phyloP scores from a whole-genome alignment of 495 filamentous ascomycete genomes.

The Xylaria grammica region DNA sequence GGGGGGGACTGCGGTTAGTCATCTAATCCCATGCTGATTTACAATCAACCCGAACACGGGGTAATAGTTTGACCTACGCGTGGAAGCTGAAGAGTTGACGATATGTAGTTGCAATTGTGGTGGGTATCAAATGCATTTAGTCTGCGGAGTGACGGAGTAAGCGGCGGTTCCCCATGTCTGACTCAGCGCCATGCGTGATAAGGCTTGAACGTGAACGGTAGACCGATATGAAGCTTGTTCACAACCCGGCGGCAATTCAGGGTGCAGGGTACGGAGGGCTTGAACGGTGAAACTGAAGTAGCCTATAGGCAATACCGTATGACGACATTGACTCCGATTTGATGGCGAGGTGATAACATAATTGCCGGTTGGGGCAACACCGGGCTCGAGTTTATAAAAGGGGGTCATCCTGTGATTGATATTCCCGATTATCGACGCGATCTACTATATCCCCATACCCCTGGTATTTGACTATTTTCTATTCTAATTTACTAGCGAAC shows the following conservation, averaged over 20 bases:
- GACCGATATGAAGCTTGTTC: not conserved
- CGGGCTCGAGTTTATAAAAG: not conserved
- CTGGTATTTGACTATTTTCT: not conserved
- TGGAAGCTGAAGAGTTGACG: not conserved
- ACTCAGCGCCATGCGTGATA: slow-evolving; percentile 6
- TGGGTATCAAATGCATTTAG: not conserved
- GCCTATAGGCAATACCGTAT: not conserved
- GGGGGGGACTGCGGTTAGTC: not conserved
- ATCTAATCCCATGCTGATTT: not conserved
- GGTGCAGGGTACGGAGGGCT: not conserved
- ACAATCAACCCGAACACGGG: not conserved
- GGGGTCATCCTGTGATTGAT: not conserved
- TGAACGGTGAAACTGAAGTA: not conserved
- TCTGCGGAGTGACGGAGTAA: slow-evolving; percentile 9
- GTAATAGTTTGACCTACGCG: not conserved
- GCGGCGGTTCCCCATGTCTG: not conserved
- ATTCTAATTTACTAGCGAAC: not conserved
- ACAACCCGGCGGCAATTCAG: not conserved
- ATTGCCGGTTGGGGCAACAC: not conserved
- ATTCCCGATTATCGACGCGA: not conserved
- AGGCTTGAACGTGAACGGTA: not conserved
- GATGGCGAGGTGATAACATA: not conserved
- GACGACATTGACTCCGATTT: not conserved
- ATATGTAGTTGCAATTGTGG: not conserved
- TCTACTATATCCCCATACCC: not conserved